Evolutionary conservation across 768 basidiomycete genomes (phyloP).

Genomic region (Xerocomellus chrysenteron): DNA sequence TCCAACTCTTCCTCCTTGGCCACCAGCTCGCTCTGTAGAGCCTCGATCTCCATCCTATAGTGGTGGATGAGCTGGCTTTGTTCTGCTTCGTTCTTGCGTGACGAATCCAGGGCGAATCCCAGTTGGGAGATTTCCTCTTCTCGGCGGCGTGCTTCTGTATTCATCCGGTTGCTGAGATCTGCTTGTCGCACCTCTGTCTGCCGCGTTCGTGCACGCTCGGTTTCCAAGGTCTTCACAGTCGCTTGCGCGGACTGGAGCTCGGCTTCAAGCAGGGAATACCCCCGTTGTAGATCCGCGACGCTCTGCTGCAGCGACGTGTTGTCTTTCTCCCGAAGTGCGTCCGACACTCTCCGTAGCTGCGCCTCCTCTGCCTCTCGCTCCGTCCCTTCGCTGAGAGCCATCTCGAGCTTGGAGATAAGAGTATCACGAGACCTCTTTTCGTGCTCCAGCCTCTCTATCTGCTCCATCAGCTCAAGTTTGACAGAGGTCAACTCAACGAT

Average conservation of each 20-base stretch:
- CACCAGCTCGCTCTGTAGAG: slow-evolving; percentile 58
- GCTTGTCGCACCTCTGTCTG: slow-evolving; percentile 54
- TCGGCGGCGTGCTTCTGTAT: slow-evolving; percentile 43
- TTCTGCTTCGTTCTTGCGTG: slow-evolving; percentile 51
- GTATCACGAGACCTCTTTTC: slow-evolving; percentile 54
- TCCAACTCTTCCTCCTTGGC: slow-evolving; percentile 69
- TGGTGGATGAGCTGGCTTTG: slow-evolving; percentile 60
- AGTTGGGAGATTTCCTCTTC: slow-evolving; percentile 54
- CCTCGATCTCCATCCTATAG: slow-evolving; percentile 69
- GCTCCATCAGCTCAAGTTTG: slow-evolving; percentile 68
- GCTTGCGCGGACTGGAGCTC: slow-evolving; percentile 56
- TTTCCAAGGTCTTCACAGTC: slow-evolving; percentile 58
- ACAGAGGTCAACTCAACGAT: slow-evolving; percentile 76
- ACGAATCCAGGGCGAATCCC: slow-evolving; percentile 52
- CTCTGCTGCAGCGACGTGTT: slow-evolving; percentile 46
- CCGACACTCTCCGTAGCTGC: slow-evolving; percentile 43
- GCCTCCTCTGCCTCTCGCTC: slow-evolving; percentile 49
- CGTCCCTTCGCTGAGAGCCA: slow-evolving; percentile 52
- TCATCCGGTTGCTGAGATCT: slow-evolving; percentile 59
- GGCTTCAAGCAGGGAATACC: slow-evolving; percentile 58
- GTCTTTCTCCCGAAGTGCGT: slow-evolving; percentile 54
- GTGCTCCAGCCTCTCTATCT: slow-evolving; percentile 54
- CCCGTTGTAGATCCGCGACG: slow-evolving; percentile 59
- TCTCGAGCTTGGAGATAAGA: slow-evolving; percentile 61
- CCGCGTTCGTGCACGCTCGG: slow-evolving; percentile 59